Base-by-base conservation (phyloP, 1,284 basidiomycete species). In the Rhodotorula sp. region DNA sequence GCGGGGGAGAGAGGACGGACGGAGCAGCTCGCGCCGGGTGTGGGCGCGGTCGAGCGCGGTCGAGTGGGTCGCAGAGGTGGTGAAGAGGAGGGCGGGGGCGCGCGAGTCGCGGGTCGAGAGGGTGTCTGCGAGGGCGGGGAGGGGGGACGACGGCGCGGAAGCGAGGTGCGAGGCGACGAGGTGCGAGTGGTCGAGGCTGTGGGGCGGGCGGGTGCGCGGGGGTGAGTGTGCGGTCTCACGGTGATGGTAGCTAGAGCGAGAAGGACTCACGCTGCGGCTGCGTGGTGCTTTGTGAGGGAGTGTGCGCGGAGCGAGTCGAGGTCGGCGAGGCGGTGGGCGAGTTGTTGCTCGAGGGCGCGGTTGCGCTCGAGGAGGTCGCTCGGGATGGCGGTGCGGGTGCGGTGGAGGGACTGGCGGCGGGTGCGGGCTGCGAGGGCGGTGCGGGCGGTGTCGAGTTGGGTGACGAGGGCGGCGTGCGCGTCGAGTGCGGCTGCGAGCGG, bases 121-220 rank as follows among this genome's bases (percentile, higher is more conserved):
- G 42, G 52, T 25, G 53, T 19, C 52, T 44, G 62, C 46, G 12
- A 50, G 10, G 23, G 46, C n/a, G 25, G 10, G 42, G 8, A 7
- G 46, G 21, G 0, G 53, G 34, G 3, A 21, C 48, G 10, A 7
- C 13, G 10, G 57, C 12, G 42, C 44, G 42, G 49, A 23, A 12
- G 8, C 25, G 9, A 67, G 49, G 52, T 67, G 69, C 1, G 50
- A 10, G 17, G 48, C 14, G 44, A 64, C 46, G 52, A 67, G 56
- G 25, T 46, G 65, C 12, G 61, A 56, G 41, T 45, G 41, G 58
- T 67, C 57, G 23, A 67, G 57, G n/a, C 70, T 71, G 58, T 27
- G 44, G 27, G 52, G 23, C 9, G 56, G 14, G 5, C 23, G 23
- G 7, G 4, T 14, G 23, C 21, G 12, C 42, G 9, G 13, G 12